Base-by-base conservation (phyloP, 2,329 filamentous ascomycete species). In the Clarireedia hainanense region DNA sequence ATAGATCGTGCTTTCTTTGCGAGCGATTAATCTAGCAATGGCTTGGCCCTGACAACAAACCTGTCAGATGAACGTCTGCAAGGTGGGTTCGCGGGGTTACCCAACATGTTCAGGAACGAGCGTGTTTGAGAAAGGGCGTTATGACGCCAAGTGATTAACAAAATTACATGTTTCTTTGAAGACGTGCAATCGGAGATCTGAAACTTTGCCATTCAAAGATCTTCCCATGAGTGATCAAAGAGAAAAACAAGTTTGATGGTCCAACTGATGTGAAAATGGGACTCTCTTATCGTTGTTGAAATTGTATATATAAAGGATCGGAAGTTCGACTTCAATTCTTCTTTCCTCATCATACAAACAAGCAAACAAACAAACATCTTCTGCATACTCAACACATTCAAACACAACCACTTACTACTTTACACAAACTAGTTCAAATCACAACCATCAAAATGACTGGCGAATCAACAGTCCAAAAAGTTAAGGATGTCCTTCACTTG, bases 391-490 rank as follows among this genome's bases (percentile, higher is more conserved):
- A 30, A 30, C 27, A 30, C 27, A 30, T 37, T 37, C 30, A 52
- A 52, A 20, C 20, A 53, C 30, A 37, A 47, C 9, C 1, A 39
- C 40, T 24, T 45, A n/a, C n/a, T 37, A 49, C 47, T 7, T 47
- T 34, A 47, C 43, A 53, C 17, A 36, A 30, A 20, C 27, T 15
- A 49, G 14, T 26, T 34, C 24, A 50, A 26, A 39, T 62, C 60
- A 70, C 70, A 55, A 79, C 78, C 76, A 47, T 49, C 26, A 47
- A 37, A 37, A 20, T 30, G 27, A 30, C 34, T 17, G 54, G 54
- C 36, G 54, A 56, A 52, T 74, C 74, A 40, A 64, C 76, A 53
- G 63, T 76, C 55, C 70, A 77, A 65, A 78, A 77, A 58, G 71
- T 76, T 53, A 78, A 76, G 66, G 72, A 77, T 42, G 73, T 66